These are phyloP conservation scores for Strobilomyces dryophilus DNA, from an alignment of 768 basidiomycete genomes.

Conservation along the genomic window DNA sequence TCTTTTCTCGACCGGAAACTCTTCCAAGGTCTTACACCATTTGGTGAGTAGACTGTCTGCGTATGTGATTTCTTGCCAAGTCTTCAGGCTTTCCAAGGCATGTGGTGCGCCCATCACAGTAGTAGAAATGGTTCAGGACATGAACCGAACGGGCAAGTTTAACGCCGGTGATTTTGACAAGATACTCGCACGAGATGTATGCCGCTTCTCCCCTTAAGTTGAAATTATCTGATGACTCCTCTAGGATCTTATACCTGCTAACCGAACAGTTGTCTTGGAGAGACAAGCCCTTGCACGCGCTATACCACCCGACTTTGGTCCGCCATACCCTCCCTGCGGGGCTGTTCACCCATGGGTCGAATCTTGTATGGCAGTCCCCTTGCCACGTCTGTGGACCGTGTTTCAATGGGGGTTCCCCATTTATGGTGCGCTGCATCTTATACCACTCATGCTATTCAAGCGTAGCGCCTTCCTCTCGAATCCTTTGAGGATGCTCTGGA, in stretches of 20 bases:
- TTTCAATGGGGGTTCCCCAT: slow-evolving; percentile 80
- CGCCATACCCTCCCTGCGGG: slow-evolving; percentile 56
- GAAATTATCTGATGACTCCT: neutral
- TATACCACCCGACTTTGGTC: slow-evolving; percentile 41
- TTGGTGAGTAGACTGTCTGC: slow-evolving; percentile 47
- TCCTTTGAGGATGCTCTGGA: slow-evolving; percentile 62
- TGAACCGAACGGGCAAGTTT: slow-evolving; percentile 56
- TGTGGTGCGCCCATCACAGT: slow-evolving; percentile 57
- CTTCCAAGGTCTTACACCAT: slow-evolving; percentile 70
- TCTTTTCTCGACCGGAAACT: slow-evolving; percentile 76
- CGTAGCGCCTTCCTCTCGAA: slow-evolving; percentile 58
- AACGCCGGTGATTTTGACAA: slow-evolving; percentile 54
- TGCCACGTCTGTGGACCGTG: slow-evolving; percentile 68
- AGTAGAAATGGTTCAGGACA: slow-evolving; percentile 55
- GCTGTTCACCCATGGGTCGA: slow-evolving; percentile 74
- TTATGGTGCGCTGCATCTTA: slow-evolving; percentile 87
- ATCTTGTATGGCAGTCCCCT: slow-evolving; percentile 43
- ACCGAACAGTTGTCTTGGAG: slow-evolving; percentile 44
- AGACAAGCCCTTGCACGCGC: slow-evolving; percentile 36
- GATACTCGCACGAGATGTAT: slow-evolving; percentile 46
- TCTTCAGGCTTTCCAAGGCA: slow-evolving; percentile 64
- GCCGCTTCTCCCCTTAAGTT: slow-evolving; percentile 10
- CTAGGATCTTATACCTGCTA: slow-evolving; percentile 54
- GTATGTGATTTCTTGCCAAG: neutral
- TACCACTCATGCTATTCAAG: slow-evolving; percentile 84